Evolutionary conservation across 768 basidiomycete genomes (phyloP), one percentile per base, ranked within the genome.

Genomic region (Filobasidium wieringae): DNA sequence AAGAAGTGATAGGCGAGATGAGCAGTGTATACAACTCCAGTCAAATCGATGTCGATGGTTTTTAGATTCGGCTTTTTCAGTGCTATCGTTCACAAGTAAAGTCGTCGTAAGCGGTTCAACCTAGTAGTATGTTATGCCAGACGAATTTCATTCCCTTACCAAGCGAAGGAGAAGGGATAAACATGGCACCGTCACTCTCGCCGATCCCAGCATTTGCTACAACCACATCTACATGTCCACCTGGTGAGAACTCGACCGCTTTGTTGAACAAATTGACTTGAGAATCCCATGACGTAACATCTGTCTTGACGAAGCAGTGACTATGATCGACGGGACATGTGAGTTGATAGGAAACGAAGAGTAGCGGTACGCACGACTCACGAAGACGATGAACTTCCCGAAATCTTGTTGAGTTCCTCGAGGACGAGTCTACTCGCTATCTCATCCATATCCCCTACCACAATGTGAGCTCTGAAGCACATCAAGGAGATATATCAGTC

Each of bases 151-250:
- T 9, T 1, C 12, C 14, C 56, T 57, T 29, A 57, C 56, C 34
- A 11, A 50, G 34, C 8, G 27, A 29, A 15, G 49, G 39, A 26
- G 52, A 36, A 1, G 51, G 39, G 15, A 51, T 30, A 40, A 60
- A 60, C 7, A 27, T 47, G 2, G 33, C 29, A 19, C 36, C 47
- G 31, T 49, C 54, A 49, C 53, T 50, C 31, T 60, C 59, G 24
- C 52, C 49, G 37, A 60, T 56, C 19, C 59, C 59, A n/a, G 59
- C 59, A 33, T 60, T 60, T 36, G 59, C 59, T 24, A 60, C 50
- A 17, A 60, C 53, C 1, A 60, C 54, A 27, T 60, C 59, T 17
- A 60, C 29, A 4, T 49, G 39, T 30, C 43, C 39, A 12, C 47
- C 40, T 24, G 59, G 59, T 15, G 36, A 50, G 14, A 27, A 19